A percentile compares a stretch with the other conserved stretches of the same genome.
Conservation (phyloP, 305 asterid genomes). For the Fraxinus floribunda region DNA sequence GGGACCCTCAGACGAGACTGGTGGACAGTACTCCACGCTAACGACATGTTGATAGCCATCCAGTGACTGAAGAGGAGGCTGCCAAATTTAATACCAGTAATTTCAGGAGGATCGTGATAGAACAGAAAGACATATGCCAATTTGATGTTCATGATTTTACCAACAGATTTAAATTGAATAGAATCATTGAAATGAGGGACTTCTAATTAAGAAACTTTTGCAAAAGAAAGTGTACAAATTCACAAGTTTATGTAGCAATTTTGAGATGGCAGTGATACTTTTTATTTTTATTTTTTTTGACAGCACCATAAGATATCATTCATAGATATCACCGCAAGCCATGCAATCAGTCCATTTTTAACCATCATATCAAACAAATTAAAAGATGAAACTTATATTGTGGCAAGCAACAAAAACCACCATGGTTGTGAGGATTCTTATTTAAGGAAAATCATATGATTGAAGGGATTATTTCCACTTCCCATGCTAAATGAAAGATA, state of each 20-base stretch:
- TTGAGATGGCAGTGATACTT: neutral
- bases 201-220: neutral
- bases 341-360: neutral
- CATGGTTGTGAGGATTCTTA: neutral
- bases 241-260: neutral
- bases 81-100: constrained; percentile 23
- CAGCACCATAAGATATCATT: neutral
- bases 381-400: neutral
- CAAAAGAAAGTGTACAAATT: neutral
- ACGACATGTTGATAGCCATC: constrained; percentile 94
- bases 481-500: neutral
- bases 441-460: neutral
- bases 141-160: neutral
- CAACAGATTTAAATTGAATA: neutral
- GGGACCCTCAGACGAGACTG: constrained; percentile 60
- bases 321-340: neutral
- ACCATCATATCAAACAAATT: neutral
- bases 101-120: neutral
- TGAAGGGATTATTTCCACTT: neutral
- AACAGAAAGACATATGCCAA: neutral
- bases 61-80: constrained; percentile 72
- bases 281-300: neutral
- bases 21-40: constrained; percentile 66
- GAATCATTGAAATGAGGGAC: neutral
- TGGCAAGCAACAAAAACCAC: neutral